Evolutionary conservation across 495 filamentous ascomycete genomes (phyloP), one percentile per base, ranked within the genome.

Genomic region (Daldinia bambusicola): DNA sequence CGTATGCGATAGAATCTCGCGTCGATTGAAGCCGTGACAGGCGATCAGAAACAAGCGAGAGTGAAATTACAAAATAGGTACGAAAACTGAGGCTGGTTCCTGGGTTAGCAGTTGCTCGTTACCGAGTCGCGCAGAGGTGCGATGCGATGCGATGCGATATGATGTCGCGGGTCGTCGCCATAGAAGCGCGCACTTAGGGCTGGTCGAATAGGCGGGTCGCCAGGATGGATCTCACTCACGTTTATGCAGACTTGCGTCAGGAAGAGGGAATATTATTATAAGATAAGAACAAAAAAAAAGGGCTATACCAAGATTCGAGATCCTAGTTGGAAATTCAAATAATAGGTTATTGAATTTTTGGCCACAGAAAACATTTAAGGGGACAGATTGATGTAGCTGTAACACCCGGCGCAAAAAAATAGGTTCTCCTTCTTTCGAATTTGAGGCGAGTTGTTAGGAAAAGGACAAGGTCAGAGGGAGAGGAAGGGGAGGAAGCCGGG

Each of bases 171-270:
- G 64, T 72, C 55, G 64, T 72, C 55, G 64, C 60, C 64, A 66
- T 72, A 60, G 64, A 63, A 72, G 70, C 70, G 64, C 60, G 66
- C 66, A 45, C 70, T 52, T 69, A 43, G 37, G 57, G 14, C 10
- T 43, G 53, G 53, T 70, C 63, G 59, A 69, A 74, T 64, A 63
- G 61, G 73, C 75, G 68, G 67, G 63, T 70, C 75, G 74, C 65
- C 65, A 69, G 69, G 61, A 72, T 68, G 66, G 68, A 76, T 74
- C 70, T 72, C 70, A 77, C 75, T 77, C 75, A 77, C 75, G 73
- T 71, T 75, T 75, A 69, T 66, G 37, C 64, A 67, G 45, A 51
- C 52, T 69, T 66, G 50, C 40, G 51, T 43, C 43, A 61, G 55
- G 58, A 52, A 62, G 38, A 63, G 31, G 18, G 14, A 51, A 36